Base-by-base conservation (phyloP, 169 alveolate species). In the Cryptosporidium baileyi region DNA sequence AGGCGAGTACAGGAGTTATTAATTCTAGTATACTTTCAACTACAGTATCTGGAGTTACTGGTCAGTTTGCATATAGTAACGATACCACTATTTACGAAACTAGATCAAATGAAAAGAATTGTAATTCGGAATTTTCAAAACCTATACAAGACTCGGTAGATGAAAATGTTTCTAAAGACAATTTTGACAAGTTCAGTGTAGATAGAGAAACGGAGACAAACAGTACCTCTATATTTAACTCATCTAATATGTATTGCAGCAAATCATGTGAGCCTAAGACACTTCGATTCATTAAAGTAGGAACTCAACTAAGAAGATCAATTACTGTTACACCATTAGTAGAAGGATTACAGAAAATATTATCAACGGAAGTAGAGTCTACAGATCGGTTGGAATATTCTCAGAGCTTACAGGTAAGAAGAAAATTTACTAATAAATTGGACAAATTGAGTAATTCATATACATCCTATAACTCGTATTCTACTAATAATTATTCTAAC, bases 1-100 rank as follows among this genome's bases (percentile, higher is more conserved):
- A 38, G 24, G 22, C 41, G 5, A 54, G 60, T 57, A 38, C 85
- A 19, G 65, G 57, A 1, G 22, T 57, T 2, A 13, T 57, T 19
- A 74, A 51, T 54, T 38, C 85, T 19, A 74, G 67, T 19, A 59
- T 57, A 5, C 67, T 74, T 36, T 74, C 85, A n/a, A 74, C 85
- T 19, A 74, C 85, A 36, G 67, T 40, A 17, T 74, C 85, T 30
- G 85, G 85, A 3, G 59, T 30, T 30, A 34, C 41, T 13, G 81
- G 81, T 30, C 81, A 65, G 52, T 65, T 65, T 28, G 43, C 81
- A 1, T 17, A 44, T 28, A 65, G 81, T 30, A 65, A 65, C 32
- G 81, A 65, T 36, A 65, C 63, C 11, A 47, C 81, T 9, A 49
- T 65, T n/a, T 65, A 47, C 52, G 81, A 65, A 19, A 9, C 47